Conservation (phyloP, 768 basidiomycete species). For the Russula sp. region DNA sequence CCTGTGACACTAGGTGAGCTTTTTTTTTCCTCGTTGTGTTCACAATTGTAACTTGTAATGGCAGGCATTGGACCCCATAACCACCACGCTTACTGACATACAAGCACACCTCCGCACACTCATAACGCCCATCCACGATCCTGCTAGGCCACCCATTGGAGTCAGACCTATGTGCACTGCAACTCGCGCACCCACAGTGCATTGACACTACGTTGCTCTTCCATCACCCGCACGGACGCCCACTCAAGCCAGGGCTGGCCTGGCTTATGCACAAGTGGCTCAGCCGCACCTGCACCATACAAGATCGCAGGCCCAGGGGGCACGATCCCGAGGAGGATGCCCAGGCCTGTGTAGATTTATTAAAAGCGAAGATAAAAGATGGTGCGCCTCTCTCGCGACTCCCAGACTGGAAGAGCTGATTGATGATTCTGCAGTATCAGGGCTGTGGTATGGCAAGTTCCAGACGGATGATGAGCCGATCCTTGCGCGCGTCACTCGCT, state of each 20-base stretch:
- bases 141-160: slow-evolving; percentile 94
- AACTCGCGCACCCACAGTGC: slow-evolving; percentile 76
- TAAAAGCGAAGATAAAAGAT: slow-evolving; percentile 72
- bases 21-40: no score
- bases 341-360: slow-evolving; percentile 74
- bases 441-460: slow-evolving; percentile 78
- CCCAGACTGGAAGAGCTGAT: not conserved
- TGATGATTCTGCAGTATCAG: slow-evolving; percentile 26
- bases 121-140: slow-evolving; percentile 60
- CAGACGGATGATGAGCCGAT: slow-evolving; percentile 80
- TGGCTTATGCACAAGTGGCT: slow-evolving; percentile 97
- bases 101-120: slow-evolving; percentile 62
- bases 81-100: slow-evolving; percentile 71
- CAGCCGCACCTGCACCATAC: slow-evolving; percentile 81
- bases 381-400: slow-evolving; percentile 34
- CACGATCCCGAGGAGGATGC: slow-evolving; percentile 97
- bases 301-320: slow-evolving; percentile 73
- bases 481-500: slow-evolving; percentile 73
- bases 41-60: no score
- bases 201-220: slow-evolving; percentile 89
- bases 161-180: slow-evolving; percentile 85
- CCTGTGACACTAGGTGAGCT: no score
- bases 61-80: slow-evolving; percentile 58
- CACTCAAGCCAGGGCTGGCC: slow-evolving; percentile 91
- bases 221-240: slow-evolving; percentile 89